phyloP scores from a whole-genome alignment of 345 rosid genomes.

The Toxicodendron radicans region DNA sequence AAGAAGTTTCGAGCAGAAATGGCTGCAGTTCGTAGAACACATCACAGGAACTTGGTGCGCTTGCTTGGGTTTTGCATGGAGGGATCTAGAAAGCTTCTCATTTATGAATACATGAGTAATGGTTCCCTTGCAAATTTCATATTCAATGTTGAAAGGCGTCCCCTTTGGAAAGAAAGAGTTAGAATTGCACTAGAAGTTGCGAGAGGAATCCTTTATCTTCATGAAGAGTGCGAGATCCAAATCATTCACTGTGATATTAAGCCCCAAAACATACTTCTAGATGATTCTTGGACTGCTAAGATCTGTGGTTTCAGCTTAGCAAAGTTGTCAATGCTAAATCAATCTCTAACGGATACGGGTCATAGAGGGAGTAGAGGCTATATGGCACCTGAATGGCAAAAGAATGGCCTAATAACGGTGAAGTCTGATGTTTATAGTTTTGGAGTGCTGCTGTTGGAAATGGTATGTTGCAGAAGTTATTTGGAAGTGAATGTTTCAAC shows the following conservation, averaged over 20 bases:
- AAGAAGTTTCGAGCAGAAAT: constrained; percentile 28
- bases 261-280: constrained; percentile 23
- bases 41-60: constrained; percentile 34
- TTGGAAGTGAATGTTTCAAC: background rate
- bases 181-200: constrained; percentile 18
- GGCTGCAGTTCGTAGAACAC: constrained; percentile 25
- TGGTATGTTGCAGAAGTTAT: constrained; percentile 24
- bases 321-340: constrained; percentile 28
- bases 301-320: constrained; percentile 32
- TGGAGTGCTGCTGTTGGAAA: constrained; percentile 34
- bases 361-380: constrained; percentile 9
- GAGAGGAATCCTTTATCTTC: constrained; percentile 12
- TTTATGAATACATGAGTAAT: constrained; percentile 27
- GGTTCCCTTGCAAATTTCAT: constrained; percentile 23
- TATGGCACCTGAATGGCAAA: constrained; percentile 14
- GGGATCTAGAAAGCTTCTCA: constrained; percentile 21
- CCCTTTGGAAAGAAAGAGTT: constrained; percentile 23
- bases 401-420: background rate
- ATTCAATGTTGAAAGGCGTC: background rate
- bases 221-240: constrained; percentile 23
- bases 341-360: constrained; percentile 12
- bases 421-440: constrained; percentile 25
- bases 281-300: constrained; percentile 18
- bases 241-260: constrained; percentile 32
- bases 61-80: constrained; percentile 35